Percentiles rank a stretch among this genome's conserved stretches.
Evolutionary conservation across 768 basidiomycete genomes (phyloP).

Genomic region (Rhodotorula kratochvilovae): DNA sequence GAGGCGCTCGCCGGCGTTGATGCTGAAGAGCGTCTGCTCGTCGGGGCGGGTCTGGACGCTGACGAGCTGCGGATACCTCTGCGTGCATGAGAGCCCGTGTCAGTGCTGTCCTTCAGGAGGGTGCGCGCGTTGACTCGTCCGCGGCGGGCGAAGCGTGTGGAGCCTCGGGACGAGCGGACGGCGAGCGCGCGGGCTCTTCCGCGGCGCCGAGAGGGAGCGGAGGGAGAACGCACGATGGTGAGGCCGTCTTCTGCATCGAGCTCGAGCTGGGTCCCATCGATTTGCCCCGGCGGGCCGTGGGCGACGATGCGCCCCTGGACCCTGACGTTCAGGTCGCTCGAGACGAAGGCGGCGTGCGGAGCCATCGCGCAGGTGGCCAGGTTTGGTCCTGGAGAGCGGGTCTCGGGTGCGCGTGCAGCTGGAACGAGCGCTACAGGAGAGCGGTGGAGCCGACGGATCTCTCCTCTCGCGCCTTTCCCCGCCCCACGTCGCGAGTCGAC

Average conservation of each 20-base stretch:
- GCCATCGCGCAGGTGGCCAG: background rate
- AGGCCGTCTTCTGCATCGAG: slow-evolving; percentile 6
- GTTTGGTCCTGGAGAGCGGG: background rate
- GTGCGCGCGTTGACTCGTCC: too few species aligned
- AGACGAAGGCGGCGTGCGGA: background rate
- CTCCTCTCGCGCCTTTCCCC: too few species aligned
- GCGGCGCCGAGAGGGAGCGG: background rate
- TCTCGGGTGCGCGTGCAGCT: too few species aligned
- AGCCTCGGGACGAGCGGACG: background rate
- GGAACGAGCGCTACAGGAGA: too few species aligned
- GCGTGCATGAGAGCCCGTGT: background rate
- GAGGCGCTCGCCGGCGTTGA: slow-evolving; percentile 31
- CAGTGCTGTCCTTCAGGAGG: background rate
- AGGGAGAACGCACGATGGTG: slow-evolving; percentile 19
- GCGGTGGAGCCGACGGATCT: too few species aligned
- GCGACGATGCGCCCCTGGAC: slow-evolving; percentile 8
- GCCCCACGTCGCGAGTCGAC: too few species aligned
- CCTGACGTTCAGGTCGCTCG: slow-evolving; percentile 16
- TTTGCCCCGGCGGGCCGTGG: background rate
- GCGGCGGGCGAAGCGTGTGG: background rate
- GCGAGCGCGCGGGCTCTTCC: too few species aligned
- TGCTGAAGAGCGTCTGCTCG: slow-evolving; percentile 26
- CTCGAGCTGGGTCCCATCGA: slow-evolving; percentile 21
- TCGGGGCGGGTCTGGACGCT: slow-evolving; percentile 13
- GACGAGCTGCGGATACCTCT: slow-evolving; percentile 29